Percentiles rank a stretch among this genome's conserved stretches.
phyloP scores from a whole-genome alignment of 768 basidiomycete genomes.

The Suillus paluster region DNA sequence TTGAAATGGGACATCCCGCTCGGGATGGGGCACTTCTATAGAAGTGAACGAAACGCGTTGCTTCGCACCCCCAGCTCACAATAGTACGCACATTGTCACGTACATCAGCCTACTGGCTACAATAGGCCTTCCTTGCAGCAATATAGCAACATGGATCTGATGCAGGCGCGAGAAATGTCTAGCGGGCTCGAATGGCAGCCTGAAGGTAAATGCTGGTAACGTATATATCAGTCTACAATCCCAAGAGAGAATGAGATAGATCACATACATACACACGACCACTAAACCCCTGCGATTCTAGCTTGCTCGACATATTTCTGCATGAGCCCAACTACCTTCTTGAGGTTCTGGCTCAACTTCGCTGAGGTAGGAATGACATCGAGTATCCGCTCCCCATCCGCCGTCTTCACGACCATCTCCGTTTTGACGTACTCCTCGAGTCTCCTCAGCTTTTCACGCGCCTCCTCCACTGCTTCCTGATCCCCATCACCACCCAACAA shows the following conservation, averaged over 20 bases:
- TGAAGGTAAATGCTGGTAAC: neutral
- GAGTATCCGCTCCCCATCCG: slow-evolving; percentile 35
- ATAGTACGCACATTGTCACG: neutral
- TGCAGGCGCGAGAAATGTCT: neutral
- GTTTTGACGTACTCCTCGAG: slow-evolving; percentile 60
- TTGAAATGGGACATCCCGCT: neutral
- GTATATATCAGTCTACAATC: neutral
- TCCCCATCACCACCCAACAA: slow-evolving; percentile 59
- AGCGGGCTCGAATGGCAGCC: neutral
- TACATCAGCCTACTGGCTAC: neutral
- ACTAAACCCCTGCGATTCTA: slow-evolving; percentile 19
- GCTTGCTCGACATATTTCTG: slow-evolving; percentile 65
- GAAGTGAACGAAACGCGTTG: neutral
- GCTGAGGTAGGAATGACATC: slow-evolving; percentile 85
- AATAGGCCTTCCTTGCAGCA: neutral
- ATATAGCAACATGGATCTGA: neutral
- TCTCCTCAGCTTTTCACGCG: slow-evolving; percentile 56
- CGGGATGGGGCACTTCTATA: neutral
- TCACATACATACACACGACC: neutral
- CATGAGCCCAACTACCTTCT: slow-evolving; percentile 69
- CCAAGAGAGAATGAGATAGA: neutral
- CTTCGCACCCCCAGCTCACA: neutral
- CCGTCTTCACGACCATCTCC: slow-evolving; percentile 45
- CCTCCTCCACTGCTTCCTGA: slow-evolving; percentile 52
- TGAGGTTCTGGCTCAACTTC: slow-evolving; percentile 84